phyloP scores from a whole-genome alignment of 1,139 yeast genomes.

The Hyphopichia pseudoburtonii region DNA sequence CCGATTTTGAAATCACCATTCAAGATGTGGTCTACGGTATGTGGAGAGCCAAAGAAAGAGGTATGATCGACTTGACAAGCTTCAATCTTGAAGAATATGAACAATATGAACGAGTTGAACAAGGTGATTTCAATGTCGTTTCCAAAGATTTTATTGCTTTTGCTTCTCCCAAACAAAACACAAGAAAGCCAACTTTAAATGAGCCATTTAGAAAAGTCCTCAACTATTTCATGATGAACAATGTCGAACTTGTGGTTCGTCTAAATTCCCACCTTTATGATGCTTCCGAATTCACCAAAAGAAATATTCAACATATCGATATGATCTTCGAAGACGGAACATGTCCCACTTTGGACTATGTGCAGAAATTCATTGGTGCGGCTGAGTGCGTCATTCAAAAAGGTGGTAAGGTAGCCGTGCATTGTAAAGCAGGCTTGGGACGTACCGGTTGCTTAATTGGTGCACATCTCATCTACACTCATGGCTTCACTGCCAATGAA shows the following conservation, averaged over 20 bases:
- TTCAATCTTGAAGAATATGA: conserved; percentile 93
- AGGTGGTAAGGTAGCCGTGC: conserved; percentile 95
- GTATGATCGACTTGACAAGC: conserved; percentile 80
- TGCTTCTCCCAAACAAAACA: conserved; percentile 90
- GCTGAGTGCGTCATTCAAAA: conserved; percentile 81
- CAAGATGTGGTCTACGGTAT: conserved; percentile 95
- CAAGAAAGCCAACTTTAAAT: conserved; percentile 48
- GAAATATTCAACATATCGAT: conserved; percentile 86
- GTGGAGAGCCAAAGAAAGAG: conserved; percentile 97
- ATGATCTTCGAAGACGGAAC: conserved; percentile 98
- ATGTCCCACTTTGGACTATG: conserved; percentile 92
- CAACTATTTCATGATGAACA: conserved; percentile 65
- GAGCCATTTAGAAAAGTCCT: conserved; percentile 81
- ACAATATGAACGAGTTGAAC: conserved; percentile 91
- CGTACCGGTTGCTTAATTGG: conserved; percentile 97
- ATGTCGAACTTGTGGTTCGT: conserved; percentile 87
- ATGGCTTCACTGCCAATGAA: conserved; percentile 95
- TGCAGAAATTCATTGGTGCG: conserved; percentile 89
- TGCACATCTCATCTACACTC: conserved; percentile 92
- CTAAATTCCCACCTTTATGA: conserved; percentile 90
- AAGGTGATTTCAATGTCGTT: conserved; percentile 90
- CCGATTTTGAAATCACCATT: conserved; percentile 89
- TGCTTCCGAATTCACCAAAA: conserved; percentile 73
- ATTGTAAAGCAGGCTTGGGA: conserved; percentile 97
- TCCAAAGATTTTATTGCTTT: conserved; percentile 95